Conservation (phyloP, 2,329 filamentous ascomycete species). For the Arthrinium puccinioides region DNA sequence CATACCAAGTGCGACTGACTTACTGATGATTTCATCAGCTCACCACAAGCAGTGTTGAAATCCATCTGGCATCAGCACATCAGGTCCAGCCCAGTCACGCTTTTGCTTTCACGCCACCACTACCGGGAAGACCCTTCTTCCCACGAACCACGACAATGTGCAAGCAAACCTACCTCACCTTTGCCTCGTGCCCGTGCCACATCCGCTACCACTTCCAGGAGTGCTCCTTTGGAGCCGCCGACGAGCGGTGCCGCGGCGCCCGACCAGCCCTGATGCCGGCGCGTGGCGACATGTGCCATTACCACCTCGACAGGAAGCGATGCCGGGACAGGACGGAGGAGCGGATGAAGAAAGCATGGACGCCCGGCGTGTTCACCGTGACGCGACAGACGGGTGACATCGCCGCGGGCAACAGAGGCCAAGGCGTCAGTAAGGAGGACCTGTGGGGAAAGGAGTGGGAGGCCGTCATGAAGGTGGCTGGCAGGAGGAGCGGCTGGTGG, state of each 20-base stretch:
- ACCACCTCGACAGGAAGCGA: too few relatives aligned
- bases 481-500: too few relatives aligned
- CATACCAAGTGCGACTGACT: background rate
- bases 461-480: too few relatives aligned
- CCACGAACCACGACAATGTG: background rate
- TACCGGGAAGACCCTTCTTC: background rate
- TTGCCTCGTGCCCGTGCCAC: background rate
- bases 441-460: too few relatives aligned
- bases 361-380: too few relatives aligned
- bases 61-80: too few relatives aligned
- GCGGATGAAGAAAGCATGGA: too few relatives aligned
- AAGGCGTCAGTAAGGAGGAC: too few relatives aligned
- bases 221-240: background rate
- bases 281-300: background rate
- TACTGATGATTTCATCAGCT: background rate
- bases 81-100: too few relatives aligned
- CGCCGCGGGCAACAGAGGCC: too few relatives aligned
- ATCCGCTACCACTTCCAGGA: background rate
- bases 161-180: background rate
- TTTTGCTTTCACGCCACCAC: background rate
- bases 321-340: too few relatives aligned
- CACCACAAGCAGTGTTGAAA: background rate
- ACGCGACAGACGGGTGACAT: too few relatives aligned
- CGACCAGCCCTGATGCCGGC: background rate
- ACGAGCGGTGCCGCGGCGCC: background rate